phyloP scores from a whole-genome alignment of 768 basidiomycete genomes.

The Austroboletus festivus region DNA sequence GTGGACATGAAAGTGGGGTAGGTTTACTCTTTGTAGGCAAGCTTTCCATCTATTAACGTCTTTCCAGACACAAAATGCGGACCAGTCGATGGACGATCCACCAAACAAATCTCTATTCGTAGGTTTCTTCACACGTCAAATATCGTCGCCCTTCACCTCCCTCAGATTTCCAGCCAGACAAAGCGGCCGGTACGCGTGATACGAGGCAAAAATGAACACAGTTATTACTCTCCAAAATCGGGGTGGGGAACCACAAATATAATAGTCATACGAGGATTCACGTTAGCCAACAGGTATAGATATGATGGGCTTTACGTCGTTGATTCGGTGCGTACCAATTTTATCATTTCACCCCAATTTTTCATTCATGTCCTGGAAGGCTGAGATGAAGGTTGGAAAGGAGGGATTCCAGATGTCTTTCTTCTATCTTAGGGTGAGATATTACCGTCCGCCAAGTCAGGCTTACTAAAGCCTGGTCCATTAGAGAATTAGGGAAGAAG shows the following conservation, averaged over 20 bases:
- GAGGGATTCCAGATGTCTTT: conserved; percentile 27
- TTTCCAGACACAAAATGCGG: conserved; percentile 17
- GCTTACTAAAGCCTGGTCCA: neutral
- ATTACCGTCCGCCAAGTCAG: neutral
- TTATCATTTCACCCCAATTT: neutral
- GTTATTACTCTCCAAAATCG: conserved; percentile 15
- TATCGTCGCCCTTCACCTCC: neutral
- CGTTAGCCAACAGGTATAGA: conserved; percentile 20
- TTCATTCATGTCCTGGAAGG: conserved; percentile 20
- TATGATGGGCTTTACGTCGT: conserved; percentile 34
- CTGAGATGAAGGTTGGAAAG: conserved; percentile 16
- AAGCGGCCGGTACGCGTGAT: conserved; percentile 37
- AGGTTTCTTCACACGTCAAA: neutral
- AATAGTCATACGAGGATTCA: neutral
- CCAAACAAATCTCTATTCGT: conserved; percentile 23
- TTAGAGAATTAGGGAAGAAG: conserved; percentile 27
- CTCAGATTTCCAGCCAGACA: conserved; percentile 29
- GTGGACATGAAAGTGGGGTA: conserved; percentile 26
- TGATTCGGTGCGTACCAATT: conserved; percentile 13
- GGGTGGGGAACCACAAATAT: conserved; percentile 18
- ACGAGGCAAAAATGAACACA: conserved; percentile 26
- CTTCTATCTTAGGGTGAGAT: conserved; percentile 26
- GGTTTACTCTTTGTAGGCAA: neutral
- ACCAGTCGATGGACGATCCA: conserved; percentile 24
- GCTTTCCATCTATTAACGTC: neutral